Evolutionary conservation across 1,139 yeast species (phyloP), one percentile per base, ranked within the genome.

Genomic region (Casaregolazyma lundiana): DNA sequence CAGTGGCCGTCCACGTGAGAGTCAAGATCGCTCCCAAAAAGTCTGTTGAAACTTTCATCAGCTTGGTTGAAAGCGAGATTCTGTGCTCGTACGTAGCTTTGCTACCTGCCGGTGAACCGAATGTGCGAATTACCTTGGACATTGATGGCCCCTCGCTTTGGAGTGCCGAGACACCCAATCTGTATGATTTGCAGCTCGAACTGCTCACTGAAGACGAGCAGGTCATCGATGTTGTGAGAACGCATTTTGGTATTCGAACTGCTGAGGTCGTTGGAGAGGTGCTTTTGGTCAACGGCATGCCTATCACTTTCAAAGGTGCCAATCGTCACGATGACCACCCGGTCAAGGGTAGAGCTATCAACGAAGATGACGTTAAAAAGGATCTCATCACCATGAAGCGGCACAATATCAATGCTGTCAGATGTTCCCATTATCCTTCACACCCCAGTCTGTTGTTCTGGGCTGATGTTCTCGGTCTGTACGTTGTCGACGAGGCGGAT

Each of bases 401-500:
- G 41, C 58, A 63, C 54, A 67, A 67, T 46, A 60, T 67, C 46
- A 67, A 68, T 51, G 67, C 71, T 1, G 56, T 68, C 20, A 55
- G 71, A 24, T 62, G 69, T 19, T 62, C 70, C 2, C 71, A 68
- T 50, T 67, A 68, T 41, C 71, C 71, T 6, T 55, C 61, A 5
- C 60, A 58, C 38, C 61, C 61, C 7, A 40, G 49, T n/a, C 42
- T 57, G 17, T 37, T 48, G 11, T 41, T 48, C 37, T 54, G 57
- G 53, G 61, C 61, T 9, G 65, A 66, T 46, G 48, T 52, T 22
- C 51, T 56, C 6, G 71, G 71, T 4, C 58, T 67, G 26, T 67
- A 67, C 58, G 68, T 67, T n/a, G 53, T 67, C 26, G 69, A 66
- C 45, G 71, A 67, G 51, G 66, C 71, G 1, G 71, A 67, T 51